Conservation (phyloP, 2,329 filamentous ascomycete species). For the Lasiodiplodia sp. region DNA sequence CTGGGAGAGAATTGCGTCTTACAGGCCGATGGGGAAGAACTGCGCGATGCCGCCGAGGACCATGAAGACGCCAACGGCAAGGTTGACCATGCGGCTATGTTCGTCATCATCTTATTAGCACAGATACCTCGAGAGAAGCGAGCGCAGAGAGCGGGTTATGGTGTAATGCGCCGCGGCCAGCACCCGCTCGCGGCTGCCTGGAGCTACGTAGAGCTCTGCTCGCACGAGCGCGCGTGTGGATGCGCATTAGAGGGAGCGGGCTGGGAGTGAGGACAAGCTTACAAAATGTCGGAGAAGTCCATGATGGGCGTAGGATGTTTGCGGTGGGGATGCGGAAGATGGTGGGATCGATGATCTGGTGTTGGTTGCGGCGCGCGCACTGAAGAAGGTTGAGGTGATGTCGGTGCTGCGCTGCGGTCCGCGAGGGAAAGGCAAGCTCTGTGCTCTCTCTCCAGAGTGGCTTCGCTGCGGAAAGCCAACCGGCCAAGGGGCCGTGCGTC, state of each 20-base stretch:
- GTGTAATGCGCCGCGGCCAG: not conserved
- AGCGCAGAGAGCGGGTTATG: conserved; percentile 3
- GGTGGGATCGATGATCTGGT: conserved; percentile 6
- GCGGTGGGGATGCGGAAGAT: not conserved
- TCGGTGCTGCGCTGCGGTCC: not conserved
- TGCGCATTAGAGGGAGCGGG: not conserved
- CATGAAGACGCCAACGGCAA: conserved; percentile 86
- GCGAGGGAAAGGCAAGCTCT: conserved; percentile 19
- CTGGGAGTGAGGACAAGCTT: conserved; percentile 51
- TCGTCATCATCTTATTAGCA: conserved; percentile 30
- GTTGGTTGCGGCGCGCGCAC: not conserved
- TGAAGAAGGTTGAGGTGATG: not conserved
- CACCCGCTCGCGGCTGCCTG: conserved; percentile 2
- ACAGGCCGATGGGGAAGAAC: conserved; percentile 64
- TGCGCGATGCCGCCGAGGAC: conserved; percentile 81
- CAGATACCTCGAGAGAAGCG: not conserved
- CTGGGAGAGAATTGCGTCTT: conserved; percentile 45
- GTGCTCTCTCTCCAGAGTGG: not conserved
- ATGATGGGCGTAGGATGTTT: conserved; percentile 55
- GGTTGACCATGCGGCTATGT: conserved; percentile 88
- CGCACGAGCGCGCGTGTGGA: not conserved
- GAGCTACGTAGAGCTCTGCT: conserved; percentile 28
- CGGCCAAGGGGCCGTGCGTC: conserved; percentile 23
- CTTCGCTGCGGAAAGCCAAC: conserved; percentile 11
- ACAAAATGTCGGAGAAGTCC: conserved; percentile 95